These are phyloP conservation scores for Symbiodinium natans DNA, from an alignment of 73 alveolate species.

Conservation along the genomic window DNA sequence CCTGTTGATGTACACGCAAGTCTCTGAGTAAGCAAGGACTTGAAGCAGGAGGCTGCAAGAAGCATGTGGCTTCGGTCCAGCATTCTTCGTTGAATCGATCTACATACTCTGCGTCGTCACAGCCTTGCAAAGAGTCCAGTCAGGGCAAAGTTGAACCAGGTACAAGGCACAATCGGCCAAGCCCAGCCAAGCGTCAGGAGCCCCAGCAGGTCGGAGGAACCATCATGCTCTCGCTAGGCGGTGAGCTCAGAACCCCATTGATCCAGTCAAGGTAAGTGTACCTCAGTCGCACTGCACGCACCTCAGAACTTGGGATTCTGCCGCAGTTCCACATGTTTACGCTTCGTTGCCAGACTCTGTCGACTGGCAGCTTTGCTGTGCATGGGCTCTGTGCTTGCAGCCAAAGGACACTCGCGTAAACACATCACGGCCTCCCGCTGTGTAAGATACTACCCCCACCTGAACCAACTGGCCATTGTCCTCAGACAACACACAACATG, in stretches of 20 bases:
- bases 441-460: slow-evolving; percentile 77
- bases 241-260: not conserved
- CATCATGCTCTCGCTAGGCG: slow-evolving; percentile 56
- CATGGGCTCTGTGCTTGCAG: too few species aligned
- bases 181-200: slow-evolving; percentile 12
- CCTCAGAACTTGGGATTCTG: too few species aligned
- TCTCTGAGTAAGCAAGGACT: too few species aligned
- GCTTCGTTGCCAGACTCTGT: too few species aligned
- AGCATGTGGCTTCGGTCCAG: too few species aligned
- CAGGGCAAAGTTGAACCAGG: too few species aligned
- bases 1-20: too few species aligned
- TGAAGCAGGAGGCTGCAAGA: too few species aligned
- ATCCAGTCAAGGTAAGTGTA: slow-evolving; percentile 46
- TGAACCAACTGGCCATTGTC: slow-evolving; percentile 21
- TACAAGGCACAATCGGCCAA: not conserved
- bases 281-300: slow-evolving; percentile 2
- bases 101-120: slow-evolving; percentile 42
- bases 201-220: slow-evolving; percentile 13
- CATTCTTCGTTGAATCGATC: slow-evolving; percentile 51
- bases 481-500: too few species aligned
- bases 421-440: slow-evolving; percentile 34
- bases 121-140: too few species aligned
- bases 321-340: too few species aligned
- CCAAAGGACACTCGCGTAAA: slow-evolving; percentile 50
- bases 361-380: too few species aligned